Conservation (phyloP, 768 basidiomycete genomes). For the Dioszegia hungarica region DNA sequence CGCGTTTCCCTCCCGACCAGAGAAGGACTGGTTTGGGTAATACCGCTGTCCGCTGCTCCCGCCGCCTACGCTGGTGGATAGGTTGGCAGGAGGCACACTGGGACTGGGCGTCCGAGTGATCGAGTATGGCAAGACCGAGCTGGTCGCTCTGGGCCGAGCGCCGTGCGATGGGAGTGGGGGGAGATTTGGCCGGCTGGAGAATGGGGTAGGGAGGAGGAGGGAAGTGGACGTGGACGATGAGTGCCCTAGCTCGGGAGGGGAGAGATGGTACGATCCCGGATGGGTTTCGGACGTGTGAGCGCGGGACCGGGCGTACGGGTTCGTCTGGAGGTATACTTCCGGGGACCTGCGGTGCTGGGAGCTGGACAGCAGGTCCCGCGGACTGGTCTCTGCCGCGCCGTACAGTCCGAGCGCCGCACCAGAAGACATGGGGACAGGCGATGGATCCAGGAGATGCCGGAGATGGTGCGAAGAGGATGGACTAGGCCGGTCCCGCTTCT, state of each 20-base stretch:
- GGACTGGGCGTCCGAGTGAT: neutral
- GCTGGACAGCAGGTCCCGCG: neutral
- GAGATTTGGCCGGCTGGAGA: neutral
- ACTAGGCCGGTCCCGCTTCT: neutral
- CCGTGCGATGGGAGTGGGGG: neutral
- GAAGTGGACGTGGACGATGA: neutral
- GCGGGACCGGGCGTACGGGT: neutral
- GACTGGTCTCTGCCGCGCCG: neutral
- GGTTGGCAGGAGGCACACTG: neutral
- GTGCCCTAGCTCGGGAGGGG: neutral
- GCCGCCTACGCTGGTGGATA: neutral
- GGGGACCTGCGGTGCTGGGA: neutral
- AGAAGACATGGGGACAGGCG: neutral
- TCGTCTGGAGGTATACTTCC: neutral
- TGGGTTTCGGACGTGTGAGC: too few relatives aligned
- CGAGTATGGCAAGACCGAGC: neutral
- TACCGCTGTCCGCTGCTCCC: too few relatives aligned
- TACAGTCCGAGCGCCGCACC: neutral
- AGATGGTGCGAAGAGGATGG: neutral
- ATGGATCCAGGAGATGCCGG: neutral
- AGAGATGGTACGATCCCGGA: neutral
- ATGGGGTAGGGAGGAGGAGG: conserved; percentile 1
- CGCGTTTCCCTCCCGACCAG: neutral
- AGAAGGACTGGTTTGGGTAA: too few relatives aligned
- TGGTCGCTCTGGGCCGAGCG: neutral